Evolutionary conservation across 495 filamentous ascomycete genomes (phyloP), one percentile per base, ranked within the genome.

Genomic region (Cryomyces antarcticus): DNA sequence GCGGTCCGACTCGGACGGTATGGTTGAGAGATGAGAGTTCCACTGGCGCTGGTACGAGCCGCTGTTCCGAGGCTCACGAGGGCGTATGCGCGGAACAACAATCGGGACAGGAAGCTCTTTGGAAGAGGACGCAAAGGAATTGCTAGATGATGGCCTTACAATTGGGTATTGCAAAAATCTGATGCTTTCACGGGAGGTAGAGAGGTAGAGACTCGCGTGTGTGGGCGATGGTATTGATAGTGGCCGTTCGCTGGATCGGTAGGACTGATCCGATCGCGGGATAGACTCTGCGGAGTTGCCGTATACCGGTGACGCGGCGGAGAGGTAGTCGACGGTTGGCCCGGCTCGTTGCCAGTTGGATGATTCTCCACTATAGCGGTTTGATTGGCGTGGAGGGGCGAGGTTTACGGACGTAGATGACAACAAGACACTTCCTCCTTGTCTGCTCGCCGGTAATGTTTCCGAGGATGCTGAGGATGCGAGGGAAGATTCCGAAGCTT

Each of bases 21-120:
- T 62, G 28, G 59, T 62, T 42, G 57, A 60, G 33, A 62, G 52
- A 41, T 53, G 46, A 38, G 53, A 56, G 45, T 47, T 59, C 50
- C 57, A 35, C 12, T 50, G 52, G 42, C 46, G 46, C 37, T 51
- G 52, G 7, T 43, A 44, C 39, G 47, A 28, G 42, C 43, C 47
- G 31, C 43, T 42, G 46, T 49, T 54, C 54, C 17, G 17, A 24
- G 17, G 17, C 17, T 24, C 17, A 24, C 17, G 17, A 24, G 17
- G 17, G 17, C 17, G 17, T 24, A 24, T 24, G 17, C 17, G 17
- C 17, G 17, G 17, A 24, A 24, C 2, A 2, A 24, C 17, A 24
- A 57, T 57, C 46, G 52, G 54, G 46, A 49, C 42, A 30, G 50
- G 44, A 24, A 24, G n/a, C 51, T 53, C 29, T 41, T 49, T 41